phyloP scores from a whole-genome alignment of 2,329 filamentous ascomycete species.

The Calonectria montana region DNA sequence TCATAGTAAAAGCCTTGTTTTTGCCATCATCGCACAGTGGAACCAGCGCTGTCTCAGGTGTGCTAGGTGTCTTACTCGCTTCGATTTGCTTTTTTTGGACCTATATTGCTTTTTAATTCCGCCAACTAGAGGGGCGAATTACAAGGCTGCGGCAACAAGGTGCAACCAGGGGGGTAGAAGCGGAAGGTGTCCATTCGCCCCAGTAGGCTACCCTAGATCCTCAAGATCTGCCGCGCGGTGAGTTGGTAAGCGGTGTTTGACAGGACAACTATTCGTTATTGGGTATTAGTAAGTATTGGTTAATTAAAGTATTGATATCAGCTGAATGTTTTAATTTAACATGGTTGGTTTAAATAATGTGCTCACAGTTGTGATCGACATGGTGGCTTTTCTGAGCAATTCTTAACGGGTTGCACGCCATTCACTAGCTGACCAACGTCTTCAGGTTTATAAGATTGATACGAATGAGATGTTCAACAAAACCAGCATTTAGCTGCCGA shows the following conservation, averaged over 20 bases:
- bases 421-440: too few relatives aligned
- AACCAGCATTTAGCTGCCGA: neutral
- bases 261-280: neutral
- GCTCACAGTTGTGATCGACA: neutral
- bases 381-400: neutral
- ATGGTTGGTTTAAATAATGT: too few relatives aligned
- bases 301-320: neutral
- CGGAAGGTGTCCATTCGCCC: neutral
- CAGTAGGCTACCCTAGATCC: neutral
- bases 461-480: neutral
- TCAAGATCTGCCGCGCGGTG: neutral
- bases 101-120: neutral
- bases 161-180: neutral
- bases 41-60: conserved; percentile 10
- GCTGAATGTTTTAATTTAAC: neutral
- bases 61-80: neutral
- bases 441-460: neutral
- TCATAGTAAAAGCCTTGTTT: neutral
- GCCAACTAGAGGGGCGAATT: conserved; percentile 6
- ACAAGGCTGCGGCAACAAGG: neutral
- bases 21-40: neutral
- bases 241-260: neutral
- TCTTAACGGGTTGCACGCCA: neutral
- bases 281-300: neutral
- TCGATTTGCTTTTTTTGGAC: neutral